phyloP scores from a whole-genome alignment of 108 stramenopile species.

The Cyclotella distinguenda region DNA sequence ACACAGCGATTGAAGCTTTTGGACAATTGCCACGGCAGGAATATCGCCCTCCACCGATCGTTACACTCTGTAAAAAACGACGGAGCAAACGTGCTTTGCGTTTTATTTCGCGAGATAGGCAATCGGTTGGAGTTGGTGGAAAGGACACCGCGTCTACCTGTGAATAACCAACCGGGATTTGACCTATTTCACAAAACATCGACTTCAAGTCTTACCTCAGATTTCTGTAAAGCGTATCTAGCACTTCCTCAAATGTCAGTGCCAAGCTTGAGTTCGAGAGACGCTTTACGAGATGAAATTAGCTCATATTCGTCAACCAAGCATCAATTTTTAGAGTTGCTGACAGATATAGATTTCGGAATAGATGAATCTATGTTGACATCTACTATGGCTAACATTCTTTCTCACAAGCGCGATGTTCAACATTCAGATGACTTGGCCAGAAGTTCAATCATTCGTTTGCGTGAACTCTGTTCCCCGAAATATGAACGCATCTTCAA shows the following conservation, averaged over 20 bases:
- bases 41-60: too few species aligned
- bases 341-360: constrained; percentile 12
- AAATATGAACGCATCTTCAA: constrained; percentile 55
- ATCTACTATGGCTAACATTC: constrained; percentile 19
- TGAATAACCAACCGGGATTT: neutral
- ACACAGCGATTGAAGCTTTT: too few species aligned
- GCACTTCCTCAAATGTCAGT: constrained; percentile 26
- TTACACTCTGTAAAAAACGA: neutral
- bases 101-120: constrained; percentile 9
- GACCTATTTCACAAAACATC: constrained; percentile 4
- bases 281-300: neutral
- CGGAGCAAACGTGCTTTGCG: neutral
- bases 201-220: constrained; percentile 34
- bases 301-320: constrained; percentile 1
- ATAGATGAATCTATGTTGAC: constrained; percentile 11
- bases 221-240: constrained; percentile 29
- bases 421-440: neutral
- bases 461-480: constrained; percentile 54
- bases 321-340: constrained; percentile 22
- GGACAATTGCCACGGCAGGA: too few species aligned
- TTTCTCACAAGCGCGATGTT: neutral
- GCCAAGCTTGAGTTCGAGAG: constrained; percentile 1
- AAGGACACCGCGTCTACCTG: neutral
- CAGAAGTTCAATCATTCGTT: constrained; percentile 7
- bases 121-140: neutral